These are phyloP conservation scores for Colletotrichum tabaci DNA, from an alignment of 2,329 filamentous ascomycete genomes.

Conservation along the genomic window DNA sequence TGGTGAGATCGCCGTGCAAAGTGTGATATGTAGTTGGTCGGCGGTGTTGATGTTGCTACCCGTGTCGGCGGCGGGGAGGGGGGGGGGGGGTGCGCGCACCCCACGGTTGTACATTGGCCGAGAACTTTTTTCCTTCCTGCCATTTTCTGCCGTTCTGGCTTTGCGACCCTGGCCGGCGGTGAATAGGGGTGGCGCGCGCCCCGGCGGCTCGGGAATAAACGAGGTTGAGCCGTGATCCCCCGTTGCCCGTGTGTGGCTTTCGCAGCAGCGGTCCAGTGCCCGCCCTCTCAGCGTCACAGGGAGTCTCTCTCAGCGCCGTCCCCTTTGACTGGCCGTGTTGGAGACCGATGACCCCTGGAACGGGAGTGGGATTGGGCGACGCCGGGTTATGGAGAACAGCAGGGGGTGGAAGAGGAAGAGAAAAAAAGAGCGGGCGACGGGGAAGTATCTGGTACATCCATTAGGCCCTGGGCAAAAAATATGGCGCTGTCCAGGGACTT, in stretches of 20 bases:
- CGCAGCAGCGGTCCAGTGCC: not conserved
- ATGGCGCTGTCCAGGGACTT: conserved; percentile 32
- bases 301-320: not conserved
- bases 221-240: conserved; percentile 38
- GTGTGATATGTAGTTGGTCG: conserved; percentile 26
- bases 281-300: not conserved
- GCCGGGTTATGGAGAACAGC: conserved; percentile 39
- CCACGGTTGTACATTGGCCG: conserved; percentile 33
- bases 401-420: conserved; percentile 32
- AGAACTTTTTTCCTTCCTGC: conserved; percentile 32
- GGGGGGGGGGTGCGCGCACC: conserved; percentile 19
- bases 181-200: conserved; percentile 27
- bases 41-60: conserved; percentile 33
- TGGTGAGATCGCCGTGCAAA: conserved; percentile 15
- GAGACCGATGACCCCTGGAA: conserved; percentile 16
- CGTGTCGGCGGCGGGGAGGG: conserved; percentile 23
- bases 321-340: conserved; percentile 12
- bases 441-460: conserved; percentile 12
- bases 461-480: not conserved
- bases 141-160: not conserved
- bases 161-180: conserved; percentile 32
- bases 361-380: conserved; percentile 31
- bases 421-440: conserved; percentile 8
- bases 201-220: conserved; percentile 41
- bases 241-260: conserved; percentile 13